Evolutionary conservation across 257 asterid species (phyloP).

Genomic region (Anisodus tanguticus): DNA sequence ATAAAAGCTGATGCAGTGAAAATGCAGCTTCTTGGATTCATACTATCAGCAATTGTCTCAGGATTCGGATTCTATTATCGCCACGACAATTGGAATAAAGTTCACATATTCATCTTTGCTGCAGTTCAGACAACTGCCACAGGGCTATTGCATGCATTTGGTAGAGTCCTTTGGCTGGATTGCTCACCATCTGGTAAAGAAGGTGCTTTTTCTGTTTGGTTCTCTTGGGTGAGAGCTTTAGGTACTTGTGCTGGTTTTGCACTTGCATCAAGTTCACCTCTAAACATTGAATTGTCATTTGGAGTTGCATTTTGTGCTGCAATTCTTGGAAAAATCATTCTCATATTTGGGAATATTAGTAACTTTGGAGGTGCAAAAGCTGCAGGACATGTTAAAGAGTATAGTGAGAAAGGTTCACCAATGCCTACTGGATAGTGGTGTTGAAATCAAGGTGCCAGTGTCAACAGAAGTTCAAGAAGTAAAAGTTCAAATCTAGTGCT

Average conservation of each 20-base stretch:
- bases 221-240: conserved; percentile 71
- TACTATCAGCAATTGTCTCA: conserved; percentile 62
- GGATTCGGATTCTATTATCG: conserved; percentile 83
- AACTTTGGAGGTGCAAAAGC: conserved; percentile 81
- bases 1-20: conserved; percentile 76
- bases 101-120: conserved; percentile 59
- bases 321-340: conserved; percentile 55
- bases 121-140: conserved; percentile 77
- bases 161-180: conserved; percentile 77
- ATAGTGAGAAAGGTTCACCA: conserved; percentile 57
- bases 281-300: conserved; percentile 59
- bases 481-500: conserved; percentile 29
- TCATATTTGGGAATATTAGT: conserved; percentile 81
- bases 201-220: conserved; percentile 87
- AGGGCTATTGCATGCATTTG: conserved; percentile 77
- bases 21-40: conserved; percentile 87
- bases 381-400: conserved; percentile 64
- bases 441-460: conserved; percentile 41
- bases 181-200: conserved; percentile 91
- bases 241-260: conserved; percentile 81
- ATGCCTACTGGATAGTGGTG: conserved; percentile 41
- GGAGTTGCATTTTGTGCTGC: conserved; percentile 69
- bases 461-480: conserved; percentile 37
- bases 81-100: conserved; percentile 52
- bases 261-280: conserved; percentile 61